Evolutionary conservation across 2,329 filamentous ascomycete genomes (phyloP).

Genomic region (Trichoderma koningii): DNA sequence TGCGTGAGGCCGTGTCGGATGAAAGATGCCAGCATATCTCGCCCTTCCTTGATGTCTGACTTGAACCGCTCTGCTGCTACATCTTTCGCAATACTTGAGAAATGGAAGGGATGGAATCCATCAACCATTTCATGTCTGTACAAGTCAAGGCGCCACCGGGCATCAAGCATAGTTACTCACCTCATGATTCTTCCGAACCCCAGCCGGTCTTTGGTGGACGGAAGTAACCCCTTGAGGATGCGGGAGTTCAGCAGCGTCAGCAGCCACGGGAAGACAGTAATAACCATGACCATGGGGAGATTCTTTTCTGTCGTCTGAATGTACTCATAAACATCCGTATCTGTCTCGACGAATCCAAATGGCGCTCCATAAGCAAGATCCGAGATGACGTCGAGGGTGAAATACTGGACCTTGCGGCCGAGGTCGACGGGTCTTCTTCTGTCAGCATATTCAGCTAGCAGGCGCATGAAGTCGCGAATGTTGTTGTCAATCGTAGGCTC

Average conservation of each 20-base stretch:
- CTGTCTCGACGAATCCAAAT: constrained; percentile 52
- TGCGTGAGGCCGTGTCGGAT: constrained; percentile 44
- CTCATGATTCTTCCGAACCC: constrained; percentile 48
- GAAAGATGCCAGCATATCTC: constrained; percentile 56
- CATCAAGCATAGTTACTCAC: constrained; percentile 37
- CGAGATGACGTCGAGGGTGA: constrained; percentile 59
- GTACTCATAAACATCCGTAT: constrained; percentile 53
- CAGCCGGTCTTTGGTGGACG: constrained; percentile 43
- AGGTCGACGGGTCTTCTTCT: constrained; percentile 28
- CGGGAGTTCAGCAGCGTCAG: constrained; percentile 44
- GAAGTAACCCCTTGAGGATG: constrained; percentile 45
- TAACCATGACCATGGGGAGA: constrained; percentile 32
- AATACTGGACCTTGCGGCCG: constrained; percentile 53
- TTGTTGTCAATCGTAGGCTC: constrained; percentile 40
- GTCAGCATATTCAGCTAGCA: constrained; percentile 29
- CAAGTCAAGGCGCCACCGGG: too few relatives aligned
- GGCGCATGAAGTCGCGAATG: constrained; percentile 25
- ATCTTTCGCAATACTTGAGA: constrained; percentile 45
- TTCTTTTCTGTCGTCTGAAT: constrained; percentile 45
- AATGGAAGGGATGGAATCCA: not conserved
- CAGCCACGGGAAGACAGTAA: constrained; percentile 30
- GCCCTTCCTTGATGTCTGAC: constrained; percentile 44
- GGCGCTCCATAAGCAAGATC: constrained; percentile 54
- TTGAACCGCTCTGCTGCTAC: constrained; percentile 51
- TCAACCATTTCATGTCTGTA: not conserved